These are phyloP conservation scores for Penicillium manginii DNA, from an alignment of 495 filamentous ascomycete genomes.

Conservation along the genomic window DNA sequence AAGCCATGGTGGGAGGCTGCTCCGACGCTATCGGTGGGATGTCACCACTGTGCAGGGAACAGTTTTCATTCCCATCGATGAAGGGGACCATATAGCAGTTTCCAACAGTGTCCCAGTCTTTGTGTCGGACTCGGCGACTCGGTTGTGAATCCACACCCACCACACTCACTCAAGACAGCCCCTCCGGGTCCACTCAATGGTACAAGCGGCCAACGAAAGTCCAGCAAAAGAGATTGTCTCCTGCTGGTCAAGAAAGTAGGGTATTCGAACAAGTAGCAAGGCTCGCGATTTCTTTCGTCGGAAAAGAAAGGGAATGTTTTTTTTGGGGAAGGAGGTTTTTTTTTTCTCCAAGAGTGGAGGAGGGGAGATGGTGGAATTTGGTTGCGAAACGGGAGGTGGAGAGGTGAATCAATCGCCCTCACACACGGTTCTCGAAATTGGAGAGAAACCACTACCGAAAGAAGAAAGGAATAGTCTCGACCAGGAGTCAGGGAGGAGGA, in stretches of 20 bases:
- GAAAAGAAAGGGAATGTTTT: too few species aligned
- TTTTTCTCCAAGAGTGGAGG: background rate
- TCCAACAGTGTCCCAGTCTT: slow-evolving; percentile 11
- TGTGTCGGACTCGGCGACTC: slow-evolving; percentile 25
- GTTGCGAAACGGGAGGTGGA: slow-evolving; percentile 2
- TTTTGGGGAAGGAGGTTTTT: background rate
- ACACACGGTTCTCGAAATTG: slow-evolving; percentile 1
- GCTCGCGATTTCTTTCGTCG: background rate
- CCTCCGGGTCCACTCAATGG: slow-evolving; percentile 25
- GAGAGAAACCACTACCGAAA: slow-evolving; percentile 6
- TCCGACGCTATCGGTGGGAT: slow-evolving; percentile 47
- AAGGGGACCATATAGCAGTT: slow-evolving; percentile 50
- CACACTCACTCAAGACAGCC: slow-evolving; percentile 24
- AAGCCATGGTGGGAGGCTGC: slow-evolving; percentile 48
- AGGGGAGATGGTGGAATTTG: slow-evolving; percentile 6
- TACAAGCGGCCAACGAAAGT: slow-evolving; percentile 7
- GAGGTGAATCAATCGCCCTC: slow-evolving; percentile 18
- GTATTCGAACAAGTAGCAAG: background rate
- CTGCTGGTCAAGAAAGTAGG: background rate
- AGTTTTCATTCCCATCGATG: slow-evolving; percentile 51
- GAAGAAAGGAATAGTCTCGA: slow-evolving; percentile 24
- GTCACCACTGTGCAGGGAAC: slow-evolving; percentile 43
- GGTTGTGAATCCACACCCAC: slow-evolving; percentile 26
- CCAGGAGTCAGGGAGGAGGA: slow-evolving; percentile 25
- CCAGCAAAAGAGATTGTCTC: background rate